phyloP scores from a whole-genome alignment of 2,329 filamentous ascomycete species.

The Podosphaera xanthii region DNA sequence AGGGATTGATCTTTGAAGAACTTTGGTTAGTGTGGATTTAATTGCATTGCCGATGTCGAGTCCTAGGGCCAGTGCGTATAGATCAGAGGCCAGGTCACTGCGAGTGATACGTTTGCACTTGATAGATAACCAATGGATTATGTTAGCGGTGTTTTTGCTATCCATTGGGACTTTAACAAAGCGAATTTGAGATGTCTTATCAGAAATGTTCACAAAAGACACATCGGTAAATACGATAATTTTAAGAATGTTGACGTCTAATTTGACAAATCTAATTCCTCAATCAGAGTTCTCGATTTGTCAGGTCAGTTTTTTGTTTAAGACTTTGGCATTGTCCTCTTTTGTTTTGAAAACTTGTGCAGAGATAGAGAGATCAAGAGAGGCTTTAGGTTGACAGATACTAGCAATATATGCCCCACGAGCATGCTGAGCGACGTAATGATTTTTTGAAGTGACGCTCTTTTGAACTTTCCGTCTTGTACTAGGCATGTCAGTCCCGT shows the following conservation, averaged over 20 bases:
- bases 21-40: background rate
- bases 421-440: background rate
- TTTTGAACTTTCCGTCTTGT: background rate
- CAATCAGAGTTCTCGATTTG: background rate
- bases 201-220: slow-evolving; percentile 1
- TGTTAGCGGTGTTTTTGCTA: background rate
- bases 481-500: background rate
- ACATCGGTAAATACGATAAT: background rate
- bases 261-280: background rate
- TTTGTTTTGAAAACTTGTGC: background rate
- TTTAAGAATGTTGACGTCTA: background rate
- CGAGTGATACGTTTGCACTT: slow-evolving; percentile 4
- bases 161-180: background rate
- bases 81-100: slow-evolving; percentile 4
- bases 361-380: too few relatives aligned
- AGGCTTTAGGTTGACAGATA: background rate
- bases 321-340: background rate
- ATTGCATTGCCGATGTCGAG: slow-evolving; percentile 2
- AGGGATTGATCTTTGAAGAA: background rate
- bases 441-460: background rate
- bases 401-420: background rate
- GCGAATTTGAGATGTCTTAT: slow-evolving; percentile 1
- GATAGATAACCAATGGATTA: slow-evolving; percentile 1
- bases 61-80: slow-evolving; percentile 3
- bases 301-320: slow-evolving; percentile 1